Percentiles rank a stretch among this genome's conserved stretches.
Evolutionary conservation across 2,329 filamentous ascomycete species (phyloP).

Genomic region (Hypoxylon sp.): DNA sequence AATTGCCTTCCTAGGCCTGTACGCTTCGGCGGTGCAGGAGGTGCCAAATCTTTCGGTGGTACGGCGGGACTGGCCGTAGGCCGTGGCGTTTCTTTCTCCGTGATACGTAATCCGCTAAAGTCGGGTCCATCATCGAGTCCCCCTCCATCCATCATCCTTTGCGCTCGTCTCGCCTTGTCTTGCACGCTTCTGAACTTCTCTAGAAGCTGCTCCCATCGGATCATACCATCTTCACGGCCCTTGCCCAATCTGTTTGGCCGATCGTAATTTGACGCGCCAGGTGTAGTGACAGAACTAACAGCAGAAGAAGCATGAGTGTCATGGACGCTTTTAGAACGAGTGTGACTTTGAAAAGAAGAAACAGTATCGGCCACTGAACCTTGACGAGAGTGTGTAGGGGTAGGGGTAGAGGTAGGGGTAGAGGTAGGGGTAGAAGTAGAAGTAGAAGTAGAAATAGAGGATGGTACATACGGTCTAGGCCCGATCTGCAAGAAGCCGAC

Average conservation of each 20-base stretch:
- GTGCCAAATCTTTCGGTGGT: constrained; percentile 65
- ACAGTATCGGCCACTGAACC: constrained; percentile 55
- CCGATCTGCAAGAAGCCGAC: constrained; percentile 94
- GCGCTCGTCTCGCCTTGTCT: constrained; percentile 82
- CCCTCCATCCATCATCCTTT: constrained; percentile 70
- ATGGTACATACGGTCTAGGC: constrained; percentile 77
- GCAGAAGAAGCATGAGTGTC: constrained; percentile 56
- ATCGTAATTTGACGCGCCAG: constrained; percentile 73
- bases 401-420: constrained; percentile 29
- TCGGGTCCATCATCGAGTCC: constrained; percentile 64
- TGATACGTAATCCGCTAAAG: constrained; percentile 60
- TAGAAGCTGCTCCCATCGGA: constrained; percentile 92
- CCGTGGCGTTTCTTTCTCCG: constrained; percentile 61
- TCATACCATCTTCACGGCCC: constrained; percentile 83
- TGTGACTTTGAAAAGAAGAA: constrained; percentile 50
- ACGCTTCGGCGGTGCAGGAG: constrained; percentile 69
- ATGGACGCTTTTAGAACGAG: constrained; percentile 54
- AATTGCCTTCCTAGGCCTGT: constrained; percentile 77
- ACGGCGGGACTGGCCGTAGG: constrained; percentile 57
- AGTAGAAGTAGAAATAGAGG: constrained; percentile 48
- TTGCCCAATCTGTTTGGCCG: constrained; percentile 81
- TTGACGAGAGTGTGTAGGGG: constrained; percentile 54
- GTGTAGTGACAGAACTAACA: constrained; percentile 63
- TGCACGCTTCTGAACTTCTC: constrained; percentile 96
- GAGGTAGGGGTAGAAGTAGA: constrained; percentile 26